Evolutionary conservation across 768 basidiomycete species (phyloP).

Genomic region (Auricularia heimuer): DNA sequence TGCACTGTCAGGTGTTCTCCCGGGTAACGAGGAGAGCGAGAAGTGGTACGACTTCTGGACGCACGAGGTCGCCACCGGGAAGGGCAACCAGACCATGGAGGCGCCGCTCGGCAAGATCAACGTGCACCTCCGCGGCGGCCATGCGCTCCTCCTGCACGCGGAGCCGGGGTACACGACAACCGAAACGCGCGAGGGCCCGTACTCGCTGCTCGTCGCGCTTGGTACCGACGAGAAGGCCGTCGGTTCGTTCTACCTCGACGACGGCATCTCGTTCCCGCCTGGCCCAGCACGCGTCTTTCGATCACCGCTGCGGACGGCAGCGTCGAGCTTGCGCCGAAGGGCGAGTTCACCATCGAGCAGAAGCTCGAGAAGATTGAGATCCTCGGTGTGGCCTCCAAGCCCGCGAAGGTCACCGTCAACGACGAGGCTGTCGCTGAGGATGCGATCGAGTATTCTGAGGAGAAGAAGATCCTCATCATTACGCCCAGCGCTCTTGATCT

Average conservation of each 20-base stretch:
- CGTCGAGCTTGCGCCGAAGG: slow-evolving; percentile 17
- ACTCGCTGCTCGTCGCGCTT: slow-evolving; percentile 2
- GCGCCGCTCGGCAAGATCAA: slow-evolving; percentile 22
- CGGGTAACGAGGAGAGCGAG: slow-evolving; percentile 7
- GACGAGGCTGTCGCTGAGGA: slow-evolving; percentile 18
- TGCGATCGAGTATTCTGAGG: slow-evolving; percentile 31
- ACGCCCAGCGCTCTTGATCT: slow-evolving; percentile 30
- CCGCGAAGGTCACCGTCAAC: slow-evolving; percentile 31
- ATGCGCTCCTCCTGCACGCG: slow-evolving; percentile 17
- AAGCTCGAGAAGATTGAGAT: slow-evolving; percentile 44
- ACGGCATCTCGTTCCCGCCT: slow-evolving; percentile 1
- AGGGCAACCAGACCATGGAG: slow-evolving; percentile 10
- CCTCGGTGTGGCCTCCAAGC: slow-evolving; percentile 38
- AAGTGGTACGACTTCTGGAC: slow-evolving; percentile 4
- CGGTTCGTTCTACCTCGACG: slow-evolving; percentile 5
- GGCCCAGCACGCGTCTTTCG: neutral
- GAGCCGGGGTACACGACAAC: slow-evolving; percentile 2
- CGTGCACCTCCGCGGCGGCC: slow-evolving; percentile 21
- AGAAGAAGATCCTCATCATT: slow-evolving; percentile 34
- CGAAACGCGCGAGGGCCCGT: neutral
- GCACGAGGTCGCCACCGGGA: slow-evolving; percentile 9
- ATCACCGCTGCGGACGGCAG: neutral
- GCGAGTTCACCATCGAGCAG: slow-evolving; percentile 36
- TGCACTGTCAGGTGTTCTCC: slow-evolving; percentile 15
- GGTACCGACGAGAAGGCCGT: neutral